Conservation (phyloP, 2,329 filamentous ascomycete genomes). For the Epichloe brachyelytri region DNA sequence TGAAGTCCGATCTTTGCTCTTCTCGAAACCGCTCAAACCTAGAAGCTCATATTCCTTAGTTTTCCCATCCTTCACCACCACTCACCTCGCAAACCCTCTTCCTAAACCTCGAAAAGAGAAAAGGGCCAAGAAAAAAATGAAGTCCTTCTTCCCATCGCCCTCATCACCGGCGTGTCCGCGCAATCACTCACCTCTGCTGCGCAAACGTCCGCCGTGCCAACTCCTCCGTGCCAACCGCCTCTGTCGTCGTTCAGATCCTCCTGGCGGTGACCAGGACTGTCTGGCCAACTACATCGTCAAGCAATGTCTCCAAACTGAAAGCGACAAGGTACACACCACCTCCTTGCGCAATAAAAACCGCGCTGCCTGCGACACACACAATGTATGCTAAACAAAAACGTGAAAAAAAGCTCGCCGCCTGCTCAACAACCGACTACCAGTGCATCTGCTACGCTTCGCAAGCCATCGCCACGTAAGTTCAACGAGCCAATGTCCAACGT, state of each 20-base stretch:
- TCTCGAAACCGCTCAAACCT: too few species aligned
- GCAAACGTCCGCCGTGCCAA: neutral
- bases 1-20: rapidly evolving
- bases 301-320: constrained; percentile 29
- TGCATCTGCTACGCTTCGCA: constrained; percentile 34
- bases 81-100: too few species aligned
- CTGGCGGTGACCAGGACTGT: constrained; percentile 17
- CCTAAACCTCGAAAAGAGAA: too few species aligned
- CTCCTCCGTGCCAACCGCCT: neutral
- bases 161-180: constrained; percentile 21
- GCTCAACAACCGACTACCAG: constrained; percentile 28
- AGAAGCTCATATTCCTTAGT: too few species aligned
- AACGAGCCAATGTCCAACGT: neutral
- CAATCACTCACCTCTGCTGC: constrained; percentile 8
- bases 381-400: too few species aligned
- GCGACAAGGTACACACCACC: constrained; percentile 18
- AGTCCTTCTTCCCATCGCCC: constrained; percentile 30
- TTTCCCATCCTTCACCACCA: too few species aligned
- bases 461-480: constrained; percentile 33
- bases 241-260: neutral
- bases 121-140: constrained; percentile 23
- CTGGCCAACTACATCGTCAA: constrained; percentile 34
- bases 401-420: constrained; percentile 18
- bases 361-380: too few species aligned
- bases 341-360: neutral